These are phyloP conservation scores for Ophiognomonia clavigignenti-juglandacearum DNA, from an alignment of 2,329 filamentous ascomycete species.

Conservation along the genomic window DNA sequence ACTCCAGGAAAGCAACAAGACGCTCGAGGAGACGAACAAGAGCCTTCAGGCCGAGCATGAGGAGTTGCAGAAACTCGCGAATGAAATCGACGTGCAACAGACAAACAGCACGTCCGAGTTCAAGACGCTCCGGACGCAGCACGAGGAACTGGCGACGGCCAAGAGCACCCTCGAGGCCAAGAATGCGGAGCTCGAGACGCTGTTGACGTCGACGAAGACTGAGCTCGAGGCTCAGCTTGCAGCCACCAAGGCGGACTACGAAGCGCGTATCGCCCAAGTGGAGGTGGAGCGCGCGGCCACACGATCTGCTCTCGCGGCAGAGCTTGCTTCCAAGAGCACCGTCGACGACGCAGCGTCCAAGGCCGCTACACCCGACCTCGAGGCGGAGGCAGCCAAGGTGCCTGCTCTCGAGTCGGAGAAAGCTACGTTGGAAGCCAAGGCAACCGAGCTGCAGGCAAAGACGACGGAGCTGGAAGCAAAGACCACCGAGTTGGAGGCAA, in stretches of 20 bases:
- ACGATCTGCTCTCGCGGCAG: constrained; percentile 1
- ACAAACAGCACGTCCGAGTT: background rate
- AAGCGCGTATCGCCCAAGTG: constrained; percentile 1
- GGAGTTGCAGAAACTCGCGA: constrained; percentile 9
- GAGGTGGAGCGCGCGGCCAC: constrained; percentile 1
- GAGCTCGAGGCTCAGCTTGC: constrained; percentile 2
- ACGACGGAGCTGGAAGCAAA: constrained; percentile 11
- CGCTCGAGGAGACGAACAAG: constrained; percentile 11
- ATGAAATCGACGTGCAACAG: constrained; percentile 4
- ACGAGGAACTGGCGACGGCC: constrained; percentile 8
- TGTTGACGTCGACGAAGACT: constrained; percentile 1
- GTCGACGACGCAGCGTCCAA: constrained; percentile 1
- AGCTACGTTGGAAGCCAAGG: constrained; percentile 6
- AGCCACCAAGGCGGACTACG: background rate
- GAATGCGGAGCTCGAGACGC: constrained; percentile 9
- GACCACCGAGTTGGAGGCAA: constrained; percentile 8
- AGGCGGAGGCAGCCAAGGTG: constrained; percentile 10
- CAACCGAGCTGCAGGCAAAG: constrained; percentile 4
- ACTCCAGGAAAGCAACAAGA: constrained; percentile 13
- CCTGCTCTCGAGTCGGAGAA: constrained; percentile 5
- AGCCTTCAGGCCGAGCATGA: constrained; percentile 13
- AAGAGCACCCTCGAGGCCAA: constrained; percentile 7
- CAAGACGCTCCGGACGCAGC: constrained; percentile 6
- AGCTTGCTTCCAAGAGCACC: constrained; percentile 6
- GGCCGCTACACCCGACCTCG: background rate